Evolutionary conservation across 2,329 filamentous ascomycete species (phyloP).

Genomic region (Botrytis squamosa): DNA sequence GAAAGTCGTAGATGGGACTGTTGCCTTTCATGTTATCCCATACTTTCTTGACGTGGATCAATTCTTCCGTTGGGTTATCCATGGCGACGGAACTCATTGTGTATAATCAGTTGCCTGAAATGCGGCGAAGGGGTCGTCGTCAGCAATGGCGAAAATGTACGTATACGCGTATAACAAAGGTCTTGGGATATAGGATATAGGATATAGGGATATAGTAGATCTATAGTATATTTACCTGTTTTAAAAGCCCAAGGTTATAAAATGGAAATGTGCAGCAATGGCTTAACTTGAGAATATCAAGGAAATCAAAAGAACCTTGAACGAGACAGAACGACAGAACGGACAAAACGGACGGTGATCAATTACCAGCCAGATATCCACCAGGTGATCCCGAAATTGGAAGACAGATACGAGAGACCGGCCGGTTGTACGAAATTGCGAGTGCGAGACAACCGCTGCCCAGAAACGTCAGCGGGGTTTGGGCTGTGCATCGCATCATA

Average conservation of each 20-base stretch:
- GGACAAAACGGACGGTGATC: not conserved
- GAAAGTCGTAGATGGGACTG: constrained; percentile 55
- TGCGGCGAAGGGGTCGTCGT: constrained; percentile 23
- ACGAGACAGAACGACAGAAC: not conserved
- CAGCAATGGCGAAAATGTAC: constrained; percentile 23
- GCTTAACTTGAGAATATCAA: not conserved
- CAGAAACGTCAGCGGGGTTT: constrained; percentile 18
- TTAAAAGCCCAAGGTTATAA: not conserved
- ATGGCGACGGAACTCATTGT: constrained; percentile 10
- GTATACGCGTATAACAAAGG: constrained; percentile 1
- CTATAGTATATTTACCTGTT: not conserved
- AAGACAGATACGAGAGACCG: no score
- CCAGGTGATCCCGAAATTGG: constrained; percentile 5
- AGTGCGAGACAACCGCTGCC: not conserved
- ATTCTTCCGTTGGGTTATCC: constrained; percentile 28
- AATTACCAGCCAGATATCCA: not conserved
- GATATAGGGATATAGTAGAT: not conserved
- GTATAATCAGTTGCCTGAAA: constrained; percentile 16
- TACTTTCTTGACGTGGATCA: constrained; percentile 35
- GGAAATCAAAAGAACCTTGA: not conserved
- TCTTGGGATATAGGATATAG: not conserved
- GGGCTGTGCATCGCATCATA: constrained; percentile 13
- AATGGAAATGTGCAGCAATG: not conserved
- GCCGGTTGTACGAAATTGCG: not conserved
- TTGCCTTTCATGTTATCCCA: constrained; percentile 37